Evolutionary conservation across 345 rosid genomes (phyloP), one percentile per base, ranked within the genome.

Genomic region (Syzygium oleosum): DNA sequence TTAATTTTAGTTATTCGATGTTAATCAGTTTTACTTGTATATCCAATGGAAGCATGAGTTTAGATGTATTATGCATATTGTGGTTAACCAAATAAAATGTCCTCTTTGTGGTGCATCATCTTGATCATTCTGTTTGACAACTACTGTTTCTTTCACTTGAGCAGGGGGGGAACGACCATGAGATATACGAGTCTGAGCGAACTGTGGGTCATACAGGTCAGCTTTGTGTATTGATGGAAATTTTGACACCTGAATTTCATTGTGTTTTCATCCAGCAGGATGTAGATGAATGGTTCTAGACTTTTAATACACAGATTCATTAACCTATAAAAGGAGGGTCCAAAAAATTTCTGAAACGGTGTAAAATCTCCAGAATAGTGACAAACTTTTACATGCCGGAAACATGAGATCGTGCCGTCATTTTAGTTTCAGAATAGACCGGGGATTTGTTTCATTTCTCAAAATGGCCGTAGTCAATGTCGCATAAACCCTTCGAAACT

Each of bases 91-190:
- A 34, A 68, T 68, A 68, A 4, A 68, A 34, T 31, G 22, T 31
- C 79, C 46, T 68, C 43, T 31, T 68, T 31, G 34, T 61, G 73
- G 9, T 68, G 22, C 79, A 34, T 68, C 23, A 11, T 68, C 21
- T 68, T 19, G 79, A 17, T 68, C 0, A 5, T 58, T 51, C 29
- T 51, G 49, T 56, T 88, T 84, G 85, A 84, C 79, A 84, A 27
- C 27, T 52, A 27, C 51, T 88, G 52, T 85, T 27, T 86, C 65
- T 55, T 51, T 85, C 84, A 65, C 87, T 85, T 91, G 73, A 87
- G n/a, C 93, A 97, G 98, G 99, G 98, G 86, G 99, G 99, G 85
- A 97, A 96, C 14, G 99, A 97, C 91, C 90, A 95, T 86, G 99
- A 97, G 90, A 97, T 97, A 55, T 97, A 87, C 86, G 97, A 94